Percentiles rank a stretch among this genome's conserved stretches.
phyloP scores from a whole-genome alignment of 2,329 filamentous ascomycete genomes.

The Diaporthe vexans region DNA sequence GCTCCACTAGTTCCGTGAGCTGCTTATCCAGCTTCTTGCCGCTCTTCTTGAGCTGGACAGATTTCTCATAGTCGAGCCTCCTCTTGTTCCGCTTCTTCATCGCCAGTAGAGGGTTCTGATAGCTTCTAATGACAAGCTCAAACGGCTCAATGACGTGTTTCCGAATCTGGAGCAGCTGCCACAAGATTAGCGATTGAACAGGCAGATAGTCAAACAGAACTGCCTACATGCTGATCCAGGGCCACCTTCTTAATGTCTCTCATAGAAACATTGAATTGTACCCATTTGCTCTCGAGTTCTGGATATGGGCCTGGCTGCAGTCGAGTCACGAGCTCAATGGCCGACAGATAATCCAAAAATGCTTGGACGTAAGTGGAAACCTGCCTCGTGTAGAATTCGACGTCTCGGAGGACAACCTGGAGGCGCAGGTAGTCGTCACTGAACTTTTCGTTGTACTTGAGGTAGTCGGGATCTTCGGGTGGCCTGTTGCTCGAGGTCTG shows the following conservation, averaged over 20 bases:
- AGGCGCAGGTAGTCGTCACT: slow-evolving; percentile 92
- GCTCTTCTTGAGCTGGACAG: slow-evolving; percentile 80
- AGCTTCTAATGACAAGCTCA: slow-evolving; percentile 60
- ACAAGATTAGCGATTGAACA: slow-evolving; percentile 45
- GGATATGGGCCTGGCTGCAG: slow-evolving; percentile 79
- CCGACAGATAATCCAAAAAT: slow-evolving; percentile 83
- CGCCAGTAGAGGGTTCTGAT: slow-evolving; percentile 86
- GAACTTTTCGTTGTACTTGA: slow-evolving; percentile 86
- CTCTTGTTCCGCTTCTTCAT: slow-evolving; percentile 97
- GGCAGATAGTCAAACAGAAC: neutral
- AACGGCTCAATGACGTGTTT: slow-evolving; percentile 84
- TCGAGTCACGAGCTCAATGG: slow-evolving; percentile 86
- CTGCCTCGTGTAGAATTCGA: slow-evolving; percentile 92
- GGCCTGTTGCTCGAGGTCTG: slow-evolving; percentile 72
- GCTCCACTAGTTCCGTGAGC: slow-evolving; percentile 84
- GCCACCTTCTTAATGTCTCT: slow-evolving; percentile 87
- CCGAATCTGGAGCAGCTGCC: slow-evolving; percentile 74
- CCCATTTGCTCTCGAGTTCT: slow-evolving; percentile 95
- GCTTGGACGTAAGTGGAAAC: slow-evolving; percentile 84
- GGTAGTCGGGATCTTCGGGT: slow-evolving; percentile 86
- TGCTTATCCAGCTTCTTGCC: slow-evolving; percentile 92
- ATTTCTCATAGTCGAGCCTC: slow-evolving; percentile 89
- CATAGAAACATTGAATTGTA: slow-evolving; percentile 88
- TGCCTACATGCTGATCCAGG: slow-evolving; percentile 84
- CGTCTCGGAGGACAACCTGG: slow-evolving; percentile 91